Evolutionary conservation across 2,329 filamentous ascomycete genomes (phyloP).

Genomic region (Elsinoe perseae): DNA sequence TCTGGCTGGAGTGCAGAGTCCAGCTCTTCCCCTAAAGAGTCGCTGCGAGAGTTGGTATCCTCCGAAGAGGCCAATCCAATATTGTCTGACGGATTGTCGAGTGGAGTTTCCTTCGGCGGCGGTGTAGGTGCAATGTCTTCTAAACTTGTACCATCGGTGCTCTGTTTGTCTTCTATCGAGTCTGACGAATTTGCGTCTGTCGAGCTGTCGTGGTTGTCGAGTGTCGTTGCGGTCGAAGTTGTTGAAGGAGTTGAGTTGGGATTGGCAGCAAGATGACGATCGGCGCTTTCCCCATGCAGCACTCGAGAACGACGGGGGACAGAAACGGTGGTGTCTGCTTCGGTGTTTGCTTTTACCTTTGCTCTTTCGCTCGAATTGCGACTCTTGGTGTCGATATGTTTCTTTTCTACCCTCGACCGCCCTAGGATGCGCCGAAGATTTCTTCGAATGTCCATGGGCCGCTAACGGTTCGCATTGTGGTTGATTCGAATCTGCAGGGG

Average conservation of each 20-base stretch:
- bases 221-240: neutral
- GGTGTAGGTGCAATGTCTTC: neutral
- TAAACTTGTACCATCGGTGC: constrained; percentile 1
- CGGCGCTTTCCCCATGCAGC: constrained; percentile 11
- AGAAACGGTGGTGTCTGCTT: constrained; percentile 10
- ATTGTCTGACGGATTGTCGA: neutral
- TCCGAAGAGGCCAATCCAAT: constrained; percentile 6
- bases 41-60: neutral
- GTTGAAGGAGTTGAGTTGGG: constrained; percentile 10
- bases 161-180: constrained; percentile 10
- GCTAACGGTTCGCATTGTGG: neutral
- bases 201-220: neutral
- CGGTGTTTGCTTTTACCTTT: constrained; percentile 1
- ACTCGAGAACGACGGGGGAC: constrained; percentile 5
- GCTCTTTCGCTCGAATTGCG: neutral
- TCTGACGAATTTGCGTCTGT: neutral
- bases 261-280: neutral
- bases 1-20: neutral
- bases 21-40: constrained; percentile 1
- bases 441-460: constrained; percentile 12
- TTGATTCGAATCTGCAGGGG: neutral
- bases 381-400: neutral
- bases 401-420: neutral
- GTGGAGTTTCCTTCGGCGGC: neutral
- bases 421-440: constrained; percentile 10